These are phyloP conservation scores for Primulina huaijiensis DNA, from an alignment of 257 asterid species.

Conservation along the genomic window DNA sequence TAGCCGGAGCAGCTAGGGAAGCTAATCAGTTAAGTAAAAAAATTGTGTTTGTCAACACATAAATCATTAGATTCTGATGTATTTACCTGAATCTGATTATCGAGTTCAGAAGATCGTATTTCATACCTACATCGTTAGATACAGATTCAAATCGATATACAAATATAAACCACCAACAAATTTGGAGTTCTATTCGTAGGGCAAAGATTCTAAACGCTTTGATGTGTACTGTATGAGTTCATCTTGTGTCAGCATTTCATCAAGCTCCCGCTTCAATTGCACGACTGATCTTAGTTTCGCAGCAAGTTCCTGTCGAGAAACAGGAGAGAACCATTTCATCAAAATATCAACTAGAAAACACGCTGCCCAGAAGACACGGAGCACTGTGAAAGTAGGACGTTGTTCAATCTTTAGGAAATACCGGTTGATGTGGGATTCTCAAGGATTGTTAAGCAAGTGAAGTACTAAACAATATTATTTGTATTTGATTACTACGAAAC, in stretches of 20 bases:
- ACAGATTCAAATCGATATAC: conserved; percentile 1
- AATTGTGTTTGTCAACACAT: conserved; percentile 2
- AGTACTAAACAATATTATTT: not conserved
- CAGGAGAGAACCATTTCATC: conserved; percentile 1
- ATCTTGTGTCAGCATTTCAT: conserved; percentile 62
- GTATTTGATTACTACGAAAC: not conserved
- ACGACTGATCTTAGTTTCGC: conserved; percentile 51
- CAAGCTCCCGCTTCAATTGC: conserved; percentile 55
- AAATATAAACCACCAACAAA: not conserved
- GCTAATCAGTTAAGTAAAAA: conserved; percentile 19
- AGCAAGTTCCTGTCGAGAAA: conserved; percentile 54
- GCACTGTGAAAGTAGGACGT: not conserved
- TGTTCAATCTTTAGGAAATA: conserved; percentile 1
- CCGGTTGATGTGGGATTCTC: not conserved
- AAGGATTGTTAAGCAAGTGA: not conserved
- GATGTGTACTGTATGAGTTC: conserved; percentile 79
- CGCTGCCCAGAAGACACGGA: not conserved
- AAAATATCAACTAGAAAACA: conserved; percentile 1
- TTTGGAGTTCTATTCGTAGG: conserved; percentile 8
- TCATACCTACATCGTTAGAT: conserved; percentile 60
- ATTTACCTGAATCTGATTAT: conserved; percentile 66
- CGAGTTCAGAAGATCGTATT: conserved; percentile 71
- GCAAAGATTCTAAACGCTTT: conserved; percentile 23
- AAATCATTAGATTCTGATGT: conserved; percentile 9
- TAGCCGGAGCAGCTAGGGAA: conserved; percentile 20